These are phyloP conservation scores for Rutstroemia sp. DNA, from an alignment of 2,329 filamentous ascomycete species.

Conservation along the genomic window DNA sequence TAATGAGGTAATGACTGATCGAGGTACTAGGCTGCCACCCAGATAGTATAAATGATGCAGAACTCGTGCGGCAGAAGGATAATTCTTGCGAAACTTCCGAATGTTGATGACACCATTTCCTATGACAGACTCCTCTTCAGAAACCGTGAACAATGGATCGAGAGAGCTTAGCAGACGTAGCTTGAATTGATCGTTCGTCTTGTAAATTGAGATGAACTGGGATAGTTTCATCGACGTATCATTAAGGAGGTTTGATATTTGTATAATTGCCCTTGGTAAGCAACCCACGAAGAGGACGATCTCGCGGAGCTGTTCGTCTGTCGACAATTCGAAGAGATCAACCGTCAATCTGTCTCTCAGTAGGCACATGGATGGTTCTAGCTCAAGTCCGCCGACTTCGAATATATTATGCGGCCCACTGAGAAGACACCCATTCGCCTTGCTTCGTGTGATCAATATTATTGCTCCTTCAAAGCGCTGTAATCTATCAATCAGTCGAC, in stretches of 20 bases:
- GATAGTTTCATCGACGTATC: constrained; percentile 20
- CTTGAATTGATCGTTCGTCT: constrained; percentile 18
- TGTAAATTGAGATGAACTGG: constrained; percentile 20
- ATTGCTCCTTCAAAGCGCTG: constrained; percentile 17
- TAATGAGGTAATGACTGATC: constrained; percentile 14
- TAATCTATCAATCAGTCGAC: constrained; percentile 15
- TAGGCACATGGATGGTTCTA: constrained; percentile 15
- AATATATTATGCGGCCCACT: constrained; percentile 18
- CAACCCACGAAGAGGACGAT: constrained; percentile 14
- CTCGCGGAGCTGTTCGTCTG: constrained; percentile 16
- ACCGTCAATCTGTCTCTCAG: constrained; percentile 11
- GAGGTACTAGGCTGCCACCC: constrained; percentile 19
- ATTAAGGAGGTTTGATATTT: constrained; percentile 19
- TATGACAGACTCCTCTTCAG: constrained; percentile 17
- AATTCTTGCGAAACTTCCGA: constrained; percentile 15
- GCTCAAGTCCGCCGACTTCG: constrained; percentile 16
- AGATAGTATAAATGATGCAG: constrained; percentile 21
- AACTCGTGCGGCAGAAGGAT: constrained; percentile 10
- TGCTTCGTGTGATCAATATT: constrained; percentile 18
- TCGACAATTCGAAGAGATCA: constrained; percentile 11
- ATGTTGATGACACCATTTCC: constrained; percentile 19
- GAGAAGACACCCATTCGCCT: constrained; percentile 15
- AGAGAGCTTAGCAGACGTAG: constrained; percentile 19
- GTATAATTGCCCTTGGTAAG: constrained; percentile 20
- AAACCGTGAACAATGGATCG: constrained; percentile 12